Evolutionary conservation across 805 yeast genomes (phyloP), one percentile per base, ranked within the genome.

Genomic region (Jamesozyma lodderae): DNA sequence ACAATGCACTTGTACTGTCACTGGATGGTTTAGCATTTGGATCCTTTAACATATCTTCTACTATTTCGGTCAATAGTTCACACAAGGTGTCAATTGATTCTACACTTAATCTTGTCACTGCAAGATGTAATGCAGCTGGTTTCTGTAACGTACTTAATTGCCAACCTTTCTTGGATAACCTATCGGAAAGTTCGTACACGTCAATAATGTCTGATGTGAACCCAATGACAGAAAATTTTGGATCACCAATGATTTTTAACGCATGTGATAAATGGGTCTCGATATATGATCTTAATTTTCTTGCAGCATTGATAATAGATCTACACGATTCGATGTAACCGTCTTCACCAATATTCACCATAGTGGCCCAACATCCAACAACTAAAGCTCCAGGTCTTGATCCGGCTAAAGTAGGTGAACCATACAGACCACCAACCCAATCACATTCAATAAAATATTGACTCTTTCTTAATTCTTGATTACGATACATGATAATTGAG

Each of bases 331-430:
- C 57, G 5, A 60, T 68, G 59, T 90, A 90, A 1, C 97, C 97
- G n/a, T 75, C 73, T 40, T 75, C 77, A 28, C 98, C 98, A 40
- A 88, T 69, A 45, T 72, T 70, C 32, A 90, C 63, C 71, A 90
- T 64, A 0, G 96, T 87, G 0, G 96, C 94, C 96, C 97, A 92
- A 59, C 97, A 88, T 0, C 96, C 97, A n/a, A 82, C 97, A 70
- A 87, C 82, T 25, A 90, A 67, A 0, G 97, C 96, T 34, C 98
- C 98, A 0, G 97, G 97, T 46, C 97, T 73, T 9, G 95, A 84
- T 1, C 98, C 98, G 0, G 97, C 96, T 35, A 92, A 65, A 0
- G 97, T 92, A 2, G 97, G 96, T 0, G 96, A 85, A 0, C 96
- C 98, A 55, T 90, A 90, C 48, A 90, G 67, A 0, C 98, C 98